Conservation (phyloP, 495 filamentous ascomycete species). For the Chaetomidium leptoderma region DNA sequence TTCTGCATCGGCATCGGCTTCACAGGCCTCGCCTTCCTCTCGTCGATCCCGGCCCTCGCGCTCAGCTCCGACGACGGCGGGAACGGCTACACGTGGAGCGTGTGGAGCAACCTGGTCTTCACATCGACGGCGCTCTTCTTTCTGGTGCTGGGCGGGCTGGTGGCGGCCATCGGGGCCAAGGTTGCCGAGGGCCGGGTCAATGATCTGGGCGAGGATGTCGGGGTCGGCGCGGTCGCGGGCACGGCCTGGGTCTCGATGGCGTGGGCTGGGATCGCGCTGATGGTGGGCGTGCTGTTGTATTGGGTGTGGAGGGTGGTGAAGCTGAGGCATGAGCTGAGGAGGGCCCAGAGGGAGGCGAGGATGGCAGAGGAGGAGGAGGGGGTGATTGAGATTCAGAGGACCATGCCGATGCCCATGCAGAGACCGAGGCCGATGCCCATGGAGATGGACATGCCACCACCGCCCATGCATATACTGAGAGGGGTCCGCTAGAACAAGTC, state of each 20-base stretch:
- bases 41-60: slow-evolving; percentile 41
- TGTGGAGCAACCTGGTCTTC: slow-evolving; percentile 24
- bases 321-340: neutral
- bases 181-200: slow-evolving; percentile 33
- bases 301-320: slow-evolving; percentile 33
- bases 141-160: slow-evolving; percentile 14
- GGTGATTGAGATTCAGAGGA: no score
- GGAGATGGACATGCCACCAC: no score
- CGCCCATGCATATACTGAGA: no score
- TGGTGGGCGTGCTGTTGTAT: slow-evolving; percentile 53
- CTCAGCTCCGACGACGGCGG: slow-evolving; percentile 16
- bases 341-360: neutral
- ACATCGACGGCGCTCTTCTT: slow-evolving; percentile 25
- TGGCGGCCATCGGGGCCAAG: slow-evolving; percentile 31
- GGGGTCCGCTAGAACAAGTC: no score
- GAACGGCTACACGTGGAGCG: neutral
- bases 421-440: no score
- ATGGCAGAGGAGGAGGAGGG: neutral
- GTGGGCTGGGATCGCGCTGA: slow-evolving; percentile 59
- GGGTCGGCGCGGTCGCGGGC: slow-evolving; percentile 33
- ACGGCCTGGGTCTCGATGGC: slow-evolving; percentile 46
- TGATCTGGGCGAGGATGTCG: slow-evolving; percentile 28
- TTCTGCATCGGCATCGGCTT: slow-evolving; percentile 59
- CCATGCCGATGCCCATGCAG: no score
- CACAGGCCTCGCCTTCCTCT: slow-evolving; percentile 53